phyloP scores from a whole-genome alignment of 1,284 basidiomycete genomes.

The Pisolithus thermaeus region DNA sequence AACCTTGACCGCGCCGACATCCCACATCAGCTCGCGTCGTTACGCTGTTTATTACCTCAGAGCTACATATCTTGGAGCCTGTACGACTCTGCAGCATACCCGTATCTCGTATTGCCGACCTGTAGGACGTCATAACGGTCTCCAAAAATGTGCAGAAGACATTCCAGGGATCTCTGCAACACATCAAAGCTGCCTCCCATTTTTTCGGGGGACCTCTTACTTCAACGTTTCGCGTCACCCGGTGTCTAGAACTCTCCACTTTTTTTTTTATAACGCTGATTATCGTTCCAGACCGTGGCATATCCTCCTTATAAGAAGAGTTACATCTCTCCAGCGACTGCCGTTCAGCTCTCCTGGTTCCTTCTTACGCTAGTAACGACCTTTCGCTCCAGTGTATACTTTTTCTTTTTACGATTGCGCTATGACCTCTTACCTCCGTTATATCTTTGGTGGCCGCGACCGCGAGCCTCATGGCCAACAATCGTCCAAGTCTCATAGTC shows the following conservation, averaged over 20 bases:
- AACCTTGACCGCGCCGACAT: constrained; percentile 9
- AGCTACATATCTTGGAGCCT: constrained; percentile 8
- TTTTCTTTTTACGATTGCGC: constrained; percentile 6
- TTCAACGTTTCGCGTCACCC: constrained; percentile 20
- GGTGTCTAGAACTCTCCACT: constrained; percentile 17
- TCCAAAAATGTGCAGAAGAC: constrained; percentile 7
- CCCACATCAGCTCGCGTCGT: constrained; percentile 15
- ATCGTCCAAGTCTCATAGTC: constrained; percentile 23
- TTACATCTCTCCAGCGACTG: neutral
- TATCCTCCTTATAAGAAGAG: constrained; percentile 6
- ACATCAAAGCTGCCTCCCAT: constrained; percentile 6
- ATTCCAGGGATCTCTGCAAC: constrained; percentile 9
- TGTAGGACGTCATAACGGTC: constrained; percentile 27
- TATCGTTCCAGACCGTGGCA: constrained; percentile 15
- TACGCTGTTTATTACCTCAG: constrained; percentile 26
- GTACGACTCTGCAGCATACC: constrained; percentile 11
- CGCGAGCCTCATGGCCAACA: constrained; percentile 22
- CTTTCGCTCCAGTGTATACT: neutral
- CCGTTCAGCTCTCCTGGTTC: constrained; percentile 9
- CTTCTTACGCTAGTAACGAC: constrained; percentile 14
- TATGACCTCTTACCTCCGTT: constrained; percentile 30
- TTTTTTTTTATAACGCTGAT: neutral
- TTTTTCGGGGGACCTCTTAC: constrained; percentile 31
- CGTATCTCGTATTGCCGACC: constrained; percentile 12
- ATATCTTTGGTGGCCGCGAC: constrained; percentile 26